Percentiles rank a stretch among this genome's conserved stretches.
Evolutionary conservation across 768 basidiomycete species (phyloP).

Genomic region (Termitomyces sp.): DNA sequence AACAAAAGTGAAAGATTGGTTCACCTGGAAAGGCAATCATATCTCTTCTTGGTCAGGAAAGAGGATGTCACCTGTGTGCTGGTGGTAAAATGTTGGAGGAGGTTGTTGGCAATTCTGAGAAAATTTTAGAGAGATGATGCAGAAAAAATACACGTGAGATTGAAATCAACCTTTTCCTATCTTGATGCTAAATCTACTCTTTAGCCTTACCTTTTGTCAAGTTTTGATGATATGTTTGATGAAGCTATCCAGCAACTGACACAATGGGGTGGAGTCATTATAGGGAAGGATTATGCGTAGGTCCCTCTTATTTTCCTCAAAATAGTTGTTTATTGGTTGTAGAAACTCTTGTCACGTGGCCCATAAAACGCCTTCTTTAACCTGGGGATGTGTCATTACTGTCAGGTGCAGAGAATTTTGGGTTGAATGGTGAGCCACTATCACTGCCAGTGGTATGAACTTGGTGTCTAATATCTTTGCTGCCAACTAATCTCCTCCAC

Average conservation of each 20-base stretch:
- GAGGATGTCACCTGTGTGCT: slow-evolving; percentile 62
- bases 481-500: not conserved
- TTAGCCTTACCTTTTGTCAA: slow-evolving; percentile 51
- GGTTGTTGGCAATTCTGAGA: slow-evolving; percentile 38
- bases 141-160: slow-evolving; percentile 51
- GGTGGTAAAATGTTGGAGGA: slow-evolving; percentile 35
- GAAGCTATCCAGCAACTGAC: slow-evolving; percentile 77
- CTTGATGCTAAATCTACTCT: slow-evolving; percentile 1
- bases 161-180: slow-evolving; percentile 1
- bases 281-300: slow-evolving; percentile 62
- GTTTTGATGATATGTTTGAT: slow-evolving; percentile 71
- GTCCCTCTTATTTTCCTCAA: slow-evolving; percentile 24
- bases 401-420: slow-evolving; percentile 67
- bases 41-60: slow-evolving; percentile 54
- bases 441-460: slow-evolving; percentile 56
- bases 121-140: slow-evolving; percentile 53
- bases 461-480: slow-evolving; percentile 15
- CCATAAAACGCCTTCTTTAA: slow-evolving; percentile 65
- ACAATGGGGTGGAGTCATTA: slow-evolving; percentile 69
- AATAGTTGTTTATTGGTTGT: slow-evolving; percentile 11
- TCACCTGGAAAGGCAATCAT: slow-evolving; percentile 72
- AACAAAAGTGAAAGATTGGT: slow-evolving; percentile 69
- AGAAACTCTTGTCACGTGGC: slow-evolving; percentile 77
- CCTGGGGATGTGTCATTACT: slow-evolving; percentile 60
- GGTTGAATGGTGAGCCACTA: slow-evolving; percentile 61